Percentiles rank a stretch among this genome's conserved stretches.
These are phyloP conservation scores for Phytophthora citrophthora DNA, from an alignment of 352 stramenopile species.

Conservation along the genomic window DNA sequence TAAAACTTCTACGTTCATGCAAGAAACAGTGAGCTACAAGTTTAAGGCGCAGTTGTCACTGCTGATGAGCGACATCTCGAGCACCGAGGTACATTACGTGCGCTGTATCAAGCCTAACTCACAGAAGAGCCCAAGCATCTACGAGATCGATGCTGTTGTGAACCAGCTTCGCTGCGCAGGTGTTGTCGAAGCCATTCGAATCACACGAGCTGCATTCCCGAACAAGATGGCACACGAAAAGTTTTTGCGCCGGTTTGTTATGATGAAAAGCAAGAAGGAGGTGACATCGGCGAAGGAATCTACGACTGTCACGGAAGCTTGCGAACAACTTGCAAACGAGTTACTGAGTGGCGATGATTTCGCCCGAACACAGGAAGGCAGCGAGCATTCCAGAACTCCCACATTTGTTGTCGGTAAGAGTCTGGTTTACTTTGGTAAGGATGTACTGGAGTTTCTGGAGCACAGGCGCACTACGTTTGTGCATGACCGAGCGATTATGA, in stretches of 20 bases:
- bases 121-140: conserved; percentile 72
- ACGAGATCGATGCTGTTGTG: conserved; percentile 88
- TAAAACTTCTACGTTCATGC: conserved; percentile 87
- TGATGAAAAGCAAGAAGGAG: conserved; percentile 59
- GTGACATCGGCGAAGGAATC: conserved; percentile 27
- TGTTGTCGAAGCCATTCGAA: conserved; percentile 92
- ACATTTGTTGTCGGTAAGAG: conserved; percentile 86
- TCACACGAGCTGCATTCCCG: conserved; percentile 88
- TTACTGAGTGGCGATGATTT: conserved; percentile 58
- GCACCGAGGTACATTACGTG: conserved; percentile 89
- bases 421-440: conserved; percentile 94
- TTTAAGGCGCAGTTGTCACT: conserved; percentile 89
- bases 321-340: conserved; percentile 57
- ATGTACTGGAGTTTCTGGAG: conserved; percentile 93
- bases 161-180: conserved; percentile 90
- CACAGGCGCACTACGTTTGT: conserved; percentile 73
- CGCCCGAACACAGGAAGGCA: conserved; percentile 36
- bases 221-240: conserved; percentile 95
- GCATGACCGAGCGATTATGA: conserved; percentile 65
- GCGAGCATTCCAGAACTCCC: conserved; percentile 46
- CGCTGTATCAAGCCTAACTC: conserved; percentile 93
- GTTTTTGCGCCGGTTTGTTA: conserved; percentile 83
- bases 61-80: conserved; percentile 88
- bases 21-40: conserved; percentile 90
- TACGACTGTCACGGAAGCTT: conserved; percentile 69